Evolutionary conservation across 1,284 basidiomycete species (phyloP), one percentile per base, ranked within the genome.

Genomic region (Peniophora sp.): DNA sequence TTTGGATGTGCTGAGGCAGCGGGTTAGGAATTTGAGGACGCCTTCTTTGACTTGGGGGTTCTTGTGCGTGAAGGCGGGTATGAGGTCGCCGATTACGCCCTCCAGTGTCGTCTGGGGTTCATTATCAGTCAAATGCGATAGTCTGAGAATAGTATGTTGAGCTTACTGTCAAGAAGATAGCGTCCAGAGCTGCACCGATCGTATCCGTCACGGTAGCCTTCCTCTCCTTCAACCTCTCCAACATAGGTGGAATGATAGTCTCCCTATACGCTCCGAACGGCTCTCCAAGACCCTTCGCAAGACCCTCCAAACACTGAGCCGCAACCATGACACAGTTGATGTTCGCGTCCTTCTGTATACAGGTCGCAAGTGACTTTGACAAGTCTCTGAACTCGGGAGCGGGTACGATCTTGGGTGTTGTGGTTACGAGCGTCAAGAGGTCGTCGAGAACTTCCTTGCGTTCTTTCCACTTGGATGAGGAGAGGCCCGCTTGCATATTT

Each of bases 41-140:
- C 93, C 91, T 65, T 97, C 92, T 64, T 97, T 97, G 43, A 98
- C 92, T 65, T 97, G 92, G 1, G 97, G 97, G 64, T 98, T 99
- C 73, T 99, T 99, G 55, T 88, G 88, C 59, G 85, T 84, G 22
- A 94, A 69, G 0, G 86, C 82, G 3, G 83, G 76, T 24, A 91
- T 74, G 44, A 96, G 74, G 62, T 98, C 92, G 22, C 93, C 87
- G 50, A 93, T 75, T 46, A 97, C 81, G 50, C 97, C 95, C 17
- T 81, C 67, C 5, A 99, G 71, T 1, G 85, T 79, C 0, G 84
- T 87, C 93, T 96, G 62, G 10, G 46, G 50, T 52, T 60, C 52
- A 54, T 49, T 47, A 64, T 55, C 60, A 58, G 55, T 51, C 52
- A 39, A 47, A 52, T 47, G 45, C n/a, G 42, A 32, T 27, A n/a